Evolutionary conservation across 495 filamentous ascomycete genomes (phyloP).

Genomic region (Penicillium psychrofluorescens): DNA sequence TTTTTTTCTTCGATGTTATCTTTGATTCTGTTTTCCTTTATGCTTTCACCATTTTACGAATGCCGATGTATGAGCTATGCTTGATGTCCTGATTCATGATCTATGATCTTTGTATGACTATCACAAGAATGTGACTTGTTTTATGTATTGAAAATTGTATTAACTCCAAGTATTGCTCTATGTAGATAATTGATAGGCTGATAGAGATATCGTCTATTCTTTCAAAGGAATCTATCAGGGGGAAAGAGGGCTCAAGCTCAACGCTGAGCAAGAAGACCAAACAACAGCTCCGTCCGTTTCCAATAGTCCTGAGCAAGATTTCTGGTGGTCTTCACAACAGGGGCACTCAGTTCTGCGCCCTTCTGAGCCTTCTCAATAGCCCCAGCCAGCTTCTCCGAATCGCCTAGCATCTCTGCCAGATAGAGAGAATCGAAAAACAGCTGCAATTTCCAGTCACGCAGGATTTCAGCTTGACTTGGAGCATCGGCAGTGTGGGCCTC

Average conservation of each 20-base stretch:
- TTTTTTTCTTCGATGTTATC: too few relatives aligned
- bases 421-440: slow-evolving; percentile 72
- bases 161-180: too few relatives aligned
- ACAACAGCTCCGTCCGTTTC: slow-evolving; percentile 71
- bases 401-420: slow-evolving; percentile 43
- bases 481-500: slow-evolving; percentile 2
- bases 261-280: slow-evolving; percentile 45
- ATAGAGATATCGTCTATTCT: too few relatives aligned
- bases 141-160: too few relatives aligned
- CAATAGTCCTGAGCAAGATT: slow-evolving; percentile 65
- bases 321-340: slow-evolving; percentile 40
- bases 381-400: slow-evolving; percentile 33
- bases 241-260: not conserved
- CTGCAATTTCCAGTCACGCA: slow-evolving; percentile 57
- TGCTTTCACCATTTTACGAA: not conserved
- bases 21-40: too few relatives aligned
- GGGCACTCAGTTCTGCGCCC: slow-evolving; percentile 37
- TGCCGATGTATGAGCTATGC: not conserved
- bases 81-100: too few relatives aligned
- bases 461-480: slow-evolving; percentile 5
- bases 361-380: slow-evolving; percentile 38
- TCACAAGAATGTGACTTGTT: too few relatives aligned
- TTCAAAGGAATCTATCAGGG: not conserved
- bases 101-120: too few relatives aligned
- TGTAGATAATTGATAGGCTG: too few relatives aligned